phyloP scores from a whole-genome alignment of 805 yeast species.

The Torulaspora quercuum region DNA sequence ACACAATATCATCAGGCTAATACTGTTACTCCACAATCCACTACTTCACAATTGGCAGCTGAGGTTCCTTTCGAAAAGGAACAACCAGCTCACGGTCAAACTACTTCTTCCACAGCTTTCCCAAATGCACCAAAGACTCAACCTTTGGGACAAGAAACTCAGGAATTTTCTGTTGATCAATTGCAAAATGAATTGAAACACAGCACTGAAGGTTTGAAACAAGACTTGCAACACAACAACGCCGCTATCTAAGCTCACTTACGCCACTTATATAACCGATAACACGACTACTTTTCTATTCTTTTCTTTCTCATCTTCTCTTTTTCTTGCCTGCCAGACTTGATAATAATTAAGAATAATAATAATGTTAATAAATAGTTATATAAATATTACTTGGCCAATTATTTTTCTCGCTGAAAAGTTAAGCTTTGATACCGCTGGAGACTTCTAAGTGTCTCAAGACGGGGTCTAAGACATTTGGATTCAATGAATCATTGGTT shows the following conservation, averaged over 20 bases:
- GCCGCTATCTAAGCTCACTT: conserved; percentile 4
- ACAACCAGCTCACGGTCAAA: conserved; percentile 13
- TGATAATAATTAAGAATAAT: too few relatives aligned
- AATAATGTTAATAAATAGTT: conserved; percentile 1
- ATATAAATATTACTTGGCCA: conserved; percentile 7
- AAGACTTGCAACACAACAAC: conserved; percentile 34
- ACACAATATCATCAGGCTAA: conserved; percentile 43
- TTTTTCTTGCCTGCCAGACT: too few relatives aligned
- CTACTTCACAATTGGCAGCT: conserved; percentile 28
- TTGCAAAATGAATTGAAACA: conserved; percentile 23
- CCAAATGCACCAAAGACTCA: conserved; percentile 39
- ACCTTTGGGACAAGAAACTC: conserved; percentile 24
- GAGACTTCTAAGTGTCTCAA: conserved; percentile 64
- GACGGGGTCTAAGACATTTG: conserved; percentile 62
- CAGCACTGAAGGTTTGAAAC: conserved; percentile 33
- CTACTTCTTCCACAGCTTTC: conserved; percentile 35
- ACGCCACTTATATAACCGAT: too few relatives aligned
- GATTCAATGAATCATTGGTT: conserved; percentile 59
- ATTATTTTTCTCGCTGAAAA: conserved; percentile 7
- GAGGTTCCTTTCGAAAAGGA: conserved; percentile 28
- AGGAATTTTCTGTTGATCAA: conserved; percentile 26
- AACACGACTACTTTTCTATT: too few relatives aligned
- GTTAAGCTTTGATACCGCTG: conserved; percentile 48
- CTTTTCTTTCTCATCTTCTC: too few relatives aligned
- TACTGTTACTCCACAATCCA: conserved; percentile 50